Conservation (phyloP, 2,329 filamentous ascomycete genomes). For the Aspergillus vadensis region DNA sequence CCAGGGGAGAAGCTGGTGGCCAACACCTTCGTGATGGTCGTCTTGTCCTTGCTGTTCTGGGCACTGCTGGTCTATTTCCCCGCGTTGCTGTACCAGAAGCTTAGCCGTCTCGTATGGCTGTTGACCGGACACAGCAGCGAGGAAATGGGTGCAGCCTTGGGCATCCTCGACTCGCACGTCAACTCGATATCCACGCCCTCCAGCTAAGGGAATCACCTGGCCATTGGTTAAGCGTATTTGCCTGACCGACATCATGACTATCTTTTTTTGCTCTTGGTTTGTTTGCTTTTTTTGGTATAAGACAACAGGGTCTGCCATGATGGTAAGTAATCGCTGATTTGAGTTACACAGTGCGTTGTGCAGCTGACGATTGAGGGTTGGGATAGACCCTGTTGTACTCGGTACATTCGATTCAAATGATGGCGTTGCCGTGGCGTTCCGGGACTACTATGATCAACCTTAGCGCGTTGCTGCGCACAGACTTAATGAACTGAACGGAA, state of each 20-base stretch:
- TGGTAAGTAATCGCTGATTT: constrained; percentile 8
- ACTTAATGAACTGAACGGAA: constrained; percentile 28
- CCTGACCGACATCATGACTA: constrained; percentile 5
- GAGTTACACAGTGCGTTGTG: not conserved
- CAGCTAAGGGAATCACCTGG: constrained; percentile 17
- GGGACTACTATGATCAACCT: constrained; percentile 12
- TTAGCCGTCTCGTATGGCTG: constrained; percentile 39
- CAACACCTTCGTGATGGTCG: constrained; percentile 43
- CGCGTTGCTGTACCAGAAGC: constrained; percentile 39
- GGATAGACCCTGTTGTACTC: constrained; percentile 2
- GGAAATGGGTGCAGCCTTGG: constrained; percentile 31
- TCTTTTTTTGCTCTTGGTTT: constrained; percentile 7
- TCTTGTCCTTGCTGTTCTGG: constrained; percentile 40
- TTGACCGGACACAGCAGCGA: constrained; percentile 40
- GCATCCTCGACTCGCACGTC: constrained; percentile 29
- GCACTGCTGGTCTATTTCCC: constrained; percentile 42
- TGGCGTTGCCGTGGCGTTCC: constrained; percentile 20
- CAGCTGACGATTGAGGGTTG: not conserved
- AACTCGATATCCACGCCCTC: constrained; percentile 19
- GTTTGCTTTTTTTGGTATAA: constrained; percentile 15
- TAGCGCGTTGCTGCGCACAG: constrained; percentile 13
- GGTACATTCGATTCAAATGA: constrained; percentile 8
- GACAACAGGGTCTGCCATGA: not conserved
- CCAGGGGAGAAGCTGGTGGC: constrained; percentile 46
- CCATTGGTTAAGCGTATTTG: not conserved